Evolutionary conservation across 2,329 filamentous ascomycete genomes (phyloP), one percentile per base, ranked within the genome.

Genomic region (Ascochyta fabae): DNA sequence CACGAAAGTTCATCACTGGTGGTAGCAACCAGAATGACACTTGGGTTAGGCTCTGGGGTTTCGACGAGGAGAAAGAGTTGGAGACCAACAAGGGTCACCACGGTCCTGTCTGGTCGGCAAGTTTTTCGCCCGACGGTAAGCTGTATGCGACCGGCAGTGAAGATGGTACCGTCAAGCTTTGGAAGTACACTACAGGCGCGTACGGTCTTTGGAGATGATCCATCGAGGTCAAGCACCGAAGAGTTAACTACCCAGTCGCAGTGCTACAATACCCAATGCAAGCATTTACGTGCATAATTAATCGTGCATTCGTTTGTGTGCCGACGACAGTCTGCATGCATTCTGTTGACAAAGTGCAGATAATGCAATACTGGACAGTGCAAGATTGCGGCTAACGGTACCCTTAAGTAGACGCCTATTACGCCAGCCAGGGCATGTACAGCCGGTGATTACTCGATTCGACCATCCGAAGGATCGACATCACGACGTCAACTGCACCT

Each of bases 61-160:
- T 92, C 77, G 92, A 97, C 56, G 88, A 88, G 45, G 89, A 89
- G 66, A 83, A 85, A 62, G 92, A 96, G 75, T 80, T 97, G 39
- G 95, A 98, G 74, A 89, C 94, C 12, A 91, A 96, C 79, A 97
- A 97, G 78, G 95, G 95, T 23, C 95, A 99, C 67, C 95, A 99
- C 70, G 95, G 95, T 1, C 94, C 94, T 1, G 95, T 99, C 59
- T 99, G 95, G 95, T 96, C 92, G 6, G 88, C 96, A 56, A 89
- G 89, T 53, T 99, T 96, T 77, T 95, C 93, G 0, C 95, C 95
- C 0, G 95, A 99, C 70, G 93, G 93, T 42, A 97, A 96, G 73
- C 81, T 99, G 7, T 99, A 98, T 72, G 95, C 93, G 1, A 99
- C 95, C 1, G 95, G 91, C 27, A 97, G 93, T 44, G 95, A 99